phyloP scores from a whole-genome alignment of 176 grass and related monocot species.

The Ampelocalamus luodianensis region DNA sequence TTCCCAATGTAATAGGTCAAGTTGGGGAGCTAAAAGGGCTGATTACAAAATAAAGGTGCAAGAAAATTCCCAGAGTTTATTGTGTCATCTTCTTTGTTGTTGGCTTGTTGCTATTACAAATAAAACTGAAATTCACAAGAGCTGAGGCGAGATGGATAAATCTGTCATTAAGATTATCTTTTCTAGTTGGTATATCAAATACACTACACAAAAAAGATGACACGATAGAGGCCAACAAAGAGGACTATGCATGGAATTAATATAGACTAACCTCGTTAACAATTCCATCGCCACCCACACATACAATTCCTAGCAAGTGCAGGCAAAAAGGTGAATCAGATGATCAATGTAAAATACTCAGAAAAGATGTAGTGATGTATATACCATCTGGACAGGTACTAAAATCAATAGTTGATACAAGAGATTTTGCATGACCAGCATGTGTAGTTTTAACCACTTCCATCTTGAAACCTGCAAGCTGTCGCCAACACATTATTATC shows the following conservation, averaged over 20 bases:
- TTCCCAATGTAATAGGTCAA: background rate
- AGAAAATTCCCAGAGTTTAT: background rate
- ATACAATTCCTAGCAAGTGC: constrained; percentile 83
- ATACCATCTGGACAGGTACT: constrained; percentile 95
- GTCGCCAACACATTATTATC: constrained; percentile 42
- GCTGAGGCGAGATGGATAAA: background rate
- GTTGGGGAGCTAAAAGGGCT: constrained; percentile 11
- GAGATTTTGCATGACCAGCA: constrained; percentile 94
- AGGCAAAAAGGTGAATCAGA: constrained; percentile 47
- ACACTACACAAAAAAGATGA: background rate
- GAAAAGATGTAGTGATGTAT: constrained; percentile 44
- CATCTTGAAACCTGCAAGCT: constrained; percentile 99
- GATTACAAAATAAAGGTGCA: constrained; percentile 34
- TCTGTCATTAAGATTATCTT: constrained; percentile 13
- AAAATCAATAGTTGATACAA: constrained; percentile 86
- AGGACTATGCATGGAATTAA: constrained; percentile 18
- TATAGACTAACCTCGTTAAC: constrained; percentile 88
- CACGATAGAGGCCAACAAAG: background rate
- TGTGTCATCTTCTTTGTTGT: background rate
- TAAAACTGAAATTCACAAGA: background rate
- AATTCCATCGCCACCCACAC: constrained; percentile 97
- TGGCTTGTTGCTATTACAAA: background rate
- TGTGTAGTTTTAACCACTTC: constrained; percentile 90
- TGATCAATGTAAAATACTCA: constrained; percentile 39
- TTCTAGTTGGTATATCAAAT: constrained; percentile 17